phyloP scores from a whole-genome alignment of 257 asterid species.

The Ocimum tenuiflorum region DNA sequence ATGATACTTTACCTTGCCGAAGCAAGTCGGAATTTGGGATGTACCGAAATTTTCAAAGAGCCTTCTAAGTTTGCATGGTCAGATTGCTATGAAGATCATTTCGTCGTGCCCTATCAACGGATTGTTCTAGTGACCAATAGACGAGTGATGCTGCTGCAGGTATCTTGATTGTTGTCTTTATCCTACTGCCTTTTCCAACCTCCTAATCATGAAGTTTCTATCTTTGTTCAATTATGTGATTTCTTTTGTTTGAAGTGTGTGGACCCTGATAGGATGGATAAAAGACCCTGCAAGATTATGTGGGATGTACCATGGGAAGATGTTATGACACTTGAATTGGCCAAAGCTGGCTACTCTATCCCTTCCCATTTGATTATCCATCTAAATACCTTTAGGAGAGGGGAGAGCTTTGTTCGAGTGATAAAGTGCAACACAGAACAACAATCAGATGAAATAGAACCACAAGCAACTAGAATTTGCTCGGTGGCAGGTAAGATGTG shows the following conservation, averaged over 20 bases:
- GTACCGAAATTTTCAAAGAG: constrained; percentile 95
- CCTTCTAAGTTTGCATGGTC: constrained; percentile 95
- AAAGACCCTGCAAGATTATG: constrained; percentile 87
- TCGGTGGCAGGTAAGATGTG: constrained; percentile 59
- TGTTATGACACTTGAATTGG: constrained; percentile 79
- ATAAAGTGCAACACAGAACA: constrained; percentile 77
- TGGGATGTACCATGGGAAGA: constrained; percentile 99
- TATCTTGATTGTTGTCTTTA: constrained; percentile 21
- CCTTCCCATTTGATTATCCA: constrained; percentile 88
- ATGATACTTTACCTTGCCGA: constrained; percentile 91
- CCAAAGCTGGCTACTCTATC: constrained; percentile 68
- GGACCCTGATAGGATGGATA: constrained; percentile 72
- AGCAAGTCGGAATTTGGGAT: constrained; percentile 88
- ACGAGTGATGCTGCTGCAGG: constrained; percentile 88
- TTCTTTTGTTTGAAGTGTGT: constrained; percentile 47
- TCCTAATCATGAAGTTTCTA: not conserved
- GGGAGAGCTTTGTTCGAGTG: constrained; percentile 86
- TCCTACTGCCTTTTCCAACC: not conserved
- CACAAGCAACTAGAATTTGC: constrained; percentile 78
- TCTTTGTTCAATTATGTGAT: constrained; percentile 7
- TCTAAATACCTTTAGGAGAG: constrained; percentile 63
- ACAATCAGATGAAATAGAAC: constrained; percentile 47
- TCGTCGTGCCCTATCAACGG: constrained; percentile 77
- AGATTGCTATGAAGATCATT: constrained; percentile 78
- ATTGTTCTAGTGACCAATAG: constrained; percentile 80